These are phyloP conservation scores for Aegilops bicornis DNA, from an alignment of 176 grass and related monocot species.

Conservation along the genomic window DNA sequence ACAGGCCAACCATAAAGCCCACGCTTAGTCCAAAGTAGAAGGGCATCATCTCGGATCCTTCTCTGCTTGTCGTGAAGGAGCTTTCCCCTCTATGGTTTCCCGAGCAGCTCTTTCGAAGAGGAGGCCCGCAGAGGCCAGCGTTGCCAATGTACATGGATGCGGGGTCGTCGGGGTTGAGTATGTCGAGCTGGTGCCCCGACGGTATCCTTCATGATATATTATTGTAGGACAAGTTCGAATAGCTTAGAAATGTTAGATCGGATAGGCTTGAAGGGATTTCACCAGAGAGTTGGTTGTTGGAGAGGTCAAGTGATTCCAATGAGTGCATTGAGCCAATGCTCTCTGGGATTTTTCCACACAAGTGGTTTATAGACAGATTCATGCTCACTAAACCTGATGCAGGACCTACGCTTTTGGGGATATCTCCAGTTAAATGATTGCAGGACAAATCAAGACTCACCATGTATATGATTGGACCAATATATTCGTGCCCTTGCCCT, in stretches of 20 bases:
- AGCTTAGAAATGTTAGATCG: neutral
- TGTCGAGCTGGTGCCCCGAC: neutral
- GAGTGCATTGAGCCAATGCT: neutral
- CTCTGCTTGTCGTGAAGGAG: neutral
- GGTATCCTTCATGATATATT: slow-evolving; percentile 38
- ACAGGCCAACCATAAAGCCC: slow-evolving; percentile 17
- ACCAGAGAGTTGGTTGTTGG: slow-evolving; percentile 30
- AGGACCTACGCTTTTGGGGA: neutral
- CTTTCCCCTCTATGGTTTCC: neutral
- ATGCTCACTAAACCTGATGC: neutral
- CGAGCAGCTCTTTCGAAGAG: neutral
- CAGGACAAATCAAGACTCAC: slow-evolving; percentile 19
- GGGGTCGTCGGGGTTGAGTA: neutral
- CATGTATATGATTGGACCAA: neutral
- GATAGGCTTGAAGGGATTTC: slow-evolving; percentile 25
- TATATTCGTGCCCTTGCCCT: neutral
- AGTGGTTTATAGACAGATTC: slow-evolving; percentile 31
- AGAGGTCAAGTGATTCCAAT: slow-evolving; percentile 39
- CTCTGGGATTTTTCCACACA: slow-evolving; percentile 22
- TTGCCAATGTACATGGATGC: slow-evolving; percentile 30
- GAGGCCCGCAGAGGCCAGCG: slow-evolving; percentile 6
- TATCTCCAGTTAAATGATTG: slow-evolving; percentile 29
- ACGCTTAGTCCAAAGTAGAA: neutral
- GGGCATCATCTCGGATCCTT: neutral
- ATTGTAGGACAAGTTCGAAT: slow-evolving; percentile 26